These are phyloP conservation scores for Crotalaria pallida DNA, from an alignment of 306 rosid genomes.

Conservation along the genomic window DNA sequence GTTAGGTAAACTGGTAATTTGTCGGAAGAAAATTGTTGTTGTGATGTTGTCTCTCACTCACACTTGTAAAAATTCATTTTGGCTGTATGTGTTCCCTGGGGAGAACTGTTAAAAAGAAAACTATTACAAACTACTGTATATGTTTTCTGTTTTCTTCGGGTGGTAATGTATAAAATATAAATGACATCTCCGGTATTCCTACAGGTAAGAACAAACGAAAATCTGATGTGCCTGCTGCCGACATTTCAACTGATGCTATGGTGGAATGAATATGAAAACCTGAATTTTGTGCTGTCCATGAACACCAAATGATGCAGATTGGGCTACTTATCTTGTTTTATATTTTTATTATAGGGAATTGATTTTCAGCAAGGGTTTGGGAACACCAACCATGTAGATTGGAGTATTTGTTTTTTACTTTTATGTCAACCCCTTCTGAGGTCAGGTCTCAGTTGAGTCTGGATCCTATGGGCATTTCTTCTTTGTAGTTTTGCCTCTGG, in stretches of 20 bases:
- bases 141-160: background rate
- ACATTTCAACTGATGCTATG: slow-evolving; percentile 51
- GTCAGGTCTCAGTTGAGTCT: no score
- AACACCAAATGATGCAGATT: background rate
- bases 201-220: slow-evolving; percentile 61
- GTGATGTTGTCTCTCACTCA: background rate
- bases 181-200: slow-evolving; percentile 3
- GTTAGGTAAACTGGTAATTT: background rate
- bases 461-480: no score
- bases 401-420: no score
- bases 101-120: background rate
- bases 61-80: background rate
- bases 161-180: background rate
- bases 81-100: background rate
- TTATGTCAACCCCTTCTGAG: no score
- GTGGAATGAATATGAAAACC: slow-evolving; percentile 30
- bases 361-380: no score
- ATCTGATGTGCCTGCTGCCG: slow-evolving; percentile 34
- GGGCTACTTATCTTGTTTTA: no score
- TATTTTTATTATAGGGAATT: no score
- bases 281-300: background rate
- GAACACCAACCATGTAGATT: no score
- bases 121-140: background rate
- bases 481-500: no score
- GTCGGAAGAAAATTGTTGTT: background rate